These are phyloP conservation scores for Gaertneriomyces sp. DNA, from an alignment of 192 early-diverging fungal genomes.

Conservation along the genomic window DNA sequence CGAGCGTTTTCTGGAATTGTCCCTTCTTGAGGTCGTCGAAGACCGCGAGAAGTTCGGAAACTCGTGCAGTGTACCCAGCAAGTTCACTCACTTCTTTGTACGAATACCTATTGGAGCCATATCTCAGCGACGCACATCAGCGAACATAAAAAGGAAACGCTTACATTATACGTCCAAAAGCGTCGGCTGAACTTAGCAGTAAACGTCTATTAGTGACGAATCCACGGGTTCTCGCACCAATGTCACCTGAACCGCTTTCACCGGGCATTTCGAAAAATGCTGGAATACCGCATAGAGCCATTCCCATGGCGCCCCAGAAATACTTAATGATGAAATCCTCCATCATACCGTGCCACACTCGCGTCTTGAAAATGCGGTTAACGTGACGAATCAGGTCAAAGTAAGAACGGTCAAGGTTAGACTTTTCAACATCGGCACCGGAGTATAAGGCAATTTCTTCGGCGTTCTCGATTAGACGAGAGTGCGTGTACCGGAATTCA, in stretches of 20 bases:
- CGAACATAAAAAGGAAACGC: not conserved
- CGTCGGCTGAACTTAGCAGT: conserved; percentile 84
- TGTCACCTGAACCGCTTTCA: conserved; percentile 16
- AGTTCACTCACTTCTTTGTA: conserved; percentile 94
- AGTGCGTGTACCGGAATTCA: conserved; percentile 92
- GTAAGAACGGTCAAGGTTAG: conserved; percentile 75
- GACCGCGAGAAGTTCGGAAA: conserved; percentile 77
- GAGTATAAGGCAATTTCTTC: conserved; percentile 93
- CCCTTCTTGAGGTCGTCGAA: conserved; percentile 83
- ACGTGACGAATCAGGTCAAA: conserved; percentile 79
- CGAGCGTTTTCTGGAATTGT: conserved; percentile 71
- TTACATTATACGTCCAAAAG: conserved; percentile 89
- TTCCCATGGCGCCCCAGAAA: conserved; percentile 91
- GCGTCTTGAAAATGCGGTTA: conserved; percentile 77
- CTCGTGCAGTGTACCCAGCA: conserved; percentile 91
- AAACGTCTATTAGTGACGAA: conserved; percentile 55
- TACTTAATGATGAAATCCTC: conserved; percentile 99
- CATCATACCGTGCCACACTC: conserved; percentile 89
- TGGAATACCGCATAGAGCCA: conserved; percentile 80
- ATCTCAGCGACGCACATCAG: not conserved
- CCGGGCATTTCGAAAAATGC: conserved; percentile 63
- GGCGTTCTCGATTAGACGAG: conserved; percentile 89
- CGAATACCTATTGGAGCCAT: conserved; percentile 14
- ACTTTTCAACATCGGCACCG: conserved; percentile 80
- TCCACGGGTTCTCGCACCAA: conserved; percentile 44